Evolutionary conservation across 208 protist genomes (phyloP).

Genomic region (Herpetomonas tarakana): DNA sequence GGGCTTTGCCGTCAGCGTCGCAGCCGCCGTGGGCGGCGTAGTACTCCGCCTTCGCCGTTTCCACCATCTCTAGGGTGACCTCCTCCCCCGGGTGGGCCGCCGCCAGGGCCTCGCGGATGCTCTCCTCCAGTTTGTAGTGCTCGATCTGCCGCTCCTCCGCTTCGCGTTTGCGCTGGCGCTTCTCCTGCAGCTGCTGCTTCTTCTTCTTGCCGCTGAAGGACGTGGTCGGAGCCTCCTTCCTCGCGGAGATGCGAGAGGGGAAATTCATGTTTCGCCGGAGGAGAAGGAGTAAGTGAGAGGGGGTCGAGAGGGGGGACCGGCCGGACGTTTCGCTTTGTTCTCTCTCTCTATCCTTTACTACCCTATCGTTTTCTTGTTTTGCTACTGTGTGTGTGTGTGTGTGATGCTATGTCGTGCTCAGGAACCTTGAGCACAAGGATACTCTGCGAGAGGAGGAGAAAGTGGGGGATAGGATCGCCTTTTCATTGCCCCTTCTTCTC

Average conservation of each 20-base stretch:
- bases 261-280: not conserved
- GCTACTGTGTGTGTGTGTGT: slow-evolving; percentile 1
- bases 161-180: slow-evolving; percentile 73
- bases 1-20: not conserved
- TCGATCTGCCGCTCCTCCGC: slow-evolving; percentile 21
- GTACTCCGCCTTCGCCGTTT: slow-evolving; percentile 1
- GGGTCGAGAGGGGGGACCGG: too few species aligned
- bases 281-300: slow-evolving; percentile 13
- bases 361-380: not conserved
- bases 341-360: too few species aligned
- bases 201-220: slow-evolving; percentile 91
- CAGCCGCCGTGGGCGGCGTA: not conserved
- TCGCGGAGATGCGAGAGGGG: not conserved
- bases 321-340: too few species aligned
- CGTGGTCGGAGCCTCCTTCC: slow-evolving; percentile 7
- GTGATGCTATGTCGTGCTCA: slow-evolving; percentile 1
- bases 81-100: slow-evolving; percentile 11
- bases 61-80: slow-evolving; percentile 13
- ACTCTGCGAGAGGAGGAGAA: too few species aligned
- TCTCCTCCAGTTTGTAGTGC: slow-evolving; percentile 20
- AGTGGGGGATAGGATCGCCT: too few species aligned
- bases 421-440: too few species aligned
- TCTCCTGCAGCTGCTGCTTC: slow-evolving; percentile 90
- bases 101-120: slow-evolving; percentile 19
- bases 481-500: too few species aligned